These are phyloP conservation scores for Pyrus pyrifolia DNA, from an alignment of 306 rosid species.

Conservation along the genomic window DNA sequence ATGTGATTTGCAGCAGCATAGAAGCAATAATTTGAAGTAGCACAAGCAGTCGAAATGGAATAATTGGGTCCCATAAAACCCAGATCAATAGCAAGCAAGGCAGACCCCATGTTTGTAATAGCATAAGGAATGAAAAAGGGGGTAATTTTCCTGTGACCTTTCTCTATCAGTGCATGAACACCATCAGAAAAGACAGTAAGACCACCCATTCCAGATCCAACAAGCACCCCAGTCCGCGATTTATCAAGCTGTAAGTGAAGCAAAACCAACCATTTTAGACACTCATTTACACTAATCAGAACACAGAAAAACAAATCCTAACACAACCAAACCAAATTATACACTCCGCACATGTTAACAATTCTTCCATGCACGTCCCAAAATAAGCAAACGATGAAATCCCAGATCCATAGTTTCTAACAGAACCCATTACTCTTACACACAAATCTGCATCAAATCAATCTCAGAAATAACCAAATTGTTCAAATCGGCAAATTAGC, in stretches of 20 bases:
- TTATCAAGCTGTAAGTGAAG: slow-evolving; percentile 58
- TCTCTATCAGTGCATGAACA: slow-evolving; percentile 73
- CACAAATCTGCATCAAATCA: neutral
- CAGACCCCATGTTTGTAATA: slow-evolving; percentile 94
- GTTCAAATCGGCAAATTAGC: neutral
- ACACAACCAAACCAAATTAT: neutral
- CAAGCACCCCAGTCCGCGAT: slow-evolving; percentile 80
- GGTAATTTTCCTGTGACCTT: slow-evolving; percentile 75
- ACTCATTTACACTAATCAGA: neutral
- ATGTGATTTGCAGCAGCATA: slow-evolving; percentile 95
- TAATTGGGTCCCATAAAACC: slow-evolving; percentile 97
- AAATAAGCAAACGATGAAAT: neutral
- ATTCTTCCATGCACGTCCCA: slow-evolving; percentile 1
- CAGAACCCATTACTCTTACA: neutral
- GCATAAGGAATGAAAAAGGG: slow-evolving; percentile 96
- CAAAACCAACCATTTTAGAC: slow-evolving; percentile 4
- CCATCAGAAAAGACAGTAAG: slow-evolving; percentile 82
- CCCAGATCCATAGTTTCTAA: slow-evolving; percentile 4
- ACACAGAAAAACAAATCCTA: neutral
- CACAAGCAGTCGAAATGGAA: slow-evolving; percentile 96
- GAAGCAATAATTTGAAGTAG: slow-evolving; percentile 93
- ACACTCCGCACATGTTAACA: neutral
- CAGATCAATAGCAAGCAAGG: slow-evolving; percentile 84
- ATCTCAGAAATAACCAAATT: neutral
- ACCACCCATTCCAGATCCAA: slow-evolving; percentile 98